These are phyloP conservation scores for Pelagophyceae sp. DNA, from an alignment of 352 stramenopile genomes.

Conservation along the genomic window DNA sequence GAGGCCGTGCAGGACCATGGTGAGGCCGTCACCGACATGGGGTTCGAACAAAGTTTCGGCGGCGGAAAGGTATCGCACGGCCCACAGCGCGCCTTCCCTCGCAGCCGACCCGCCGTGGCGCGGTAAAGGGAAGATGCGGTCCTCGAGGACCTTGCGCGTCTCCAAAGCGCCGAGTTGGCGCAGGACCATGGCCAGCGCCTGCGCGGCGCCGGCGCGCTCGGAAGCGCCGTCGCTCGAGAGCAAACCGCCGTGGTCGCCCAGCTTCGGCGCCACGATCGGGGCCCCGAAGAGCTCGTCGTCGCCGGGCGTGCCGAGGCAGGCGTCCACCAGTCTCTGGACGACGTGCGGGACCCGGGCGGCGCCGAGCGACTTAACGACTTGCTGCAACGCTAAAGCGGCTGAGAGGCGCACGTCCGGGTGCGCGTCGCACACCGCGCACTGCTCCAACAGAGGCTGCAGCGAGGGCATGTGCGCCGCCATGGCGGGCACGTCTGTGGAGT, in stretches of 20 bases:
- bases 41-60: constrained; percentile 67
- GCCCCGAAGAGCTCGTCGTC: too few species aligned
- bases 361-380: constrained; percentile 85
- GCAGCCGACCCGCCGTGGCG: constrained; percentile 76
- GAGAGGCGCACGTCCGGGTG: constrained; percentile 73
- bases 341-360: constrained; percentile 71
- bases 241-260: constrained; percentile 5
- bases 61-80: constrained; percentile 96
- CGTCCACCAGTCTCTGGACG: not conserved
- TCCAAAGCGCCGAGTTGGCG: constrained; percentile 55
- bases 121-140: constrained; percentile 84
- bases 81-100: constrained; percentile 95
- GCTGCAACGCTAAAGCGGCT: constrained; percentile 81
- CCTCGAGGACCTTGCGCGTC: constrained; percentile 52
- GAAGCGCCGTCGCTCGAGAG: not conserved
- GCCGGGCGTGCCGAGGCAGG: not conserved
- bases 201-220: constrained; percentile 92
- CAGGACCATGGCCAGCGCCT: constrained; percentile 89
- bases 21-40: constrained; percentile 85
- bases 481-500: constrained; percentile 49
- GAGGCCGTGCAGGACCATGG: constrained; percentile 90
- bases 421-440: constrained; percentile 28
- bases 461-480: constrained; percentile 77
- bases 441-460: constrained; percentile 43
- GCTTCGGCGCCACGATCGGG: too few species aligned